Percentiles rank a stretch among this genome's conserved stretches.
Evolutionary conservation across 768 basidiomycete genomes (phyloP).

Genomic region (Suillus subalutaceus): DNA sequence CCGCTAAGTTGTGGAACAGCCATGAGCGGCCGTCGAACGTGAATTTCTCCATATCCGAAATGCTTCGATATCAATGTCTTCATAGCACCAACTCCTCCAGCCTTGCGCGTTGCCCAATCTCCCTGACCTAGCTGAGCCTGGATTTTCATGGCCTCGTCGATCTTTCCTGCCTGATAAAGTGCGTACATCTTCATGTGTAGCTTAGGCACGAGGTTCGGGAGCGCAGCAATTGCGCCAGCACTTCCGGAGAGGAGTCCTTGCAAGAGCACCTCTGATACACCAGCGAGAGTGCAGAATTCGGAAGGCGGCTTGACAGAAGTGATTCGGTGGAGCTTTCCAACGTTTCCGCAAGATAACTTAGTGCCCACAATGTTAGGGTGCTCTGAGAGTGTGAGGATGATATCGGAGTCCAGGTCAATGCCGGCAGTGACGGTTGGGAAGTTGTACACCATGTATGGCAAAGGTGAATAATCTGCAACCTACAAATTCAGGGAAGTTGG

Average conservation of each 20-base stretch:
- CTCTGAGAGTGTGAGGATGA: constrained; percentile 63
- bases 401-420: constrained; percentile 83
- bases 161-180: constrained; percentile 53
- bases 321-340: constrained; percentile 82
- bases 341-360: constrained; percentile 83
- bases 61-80: constrained; percentile 64
- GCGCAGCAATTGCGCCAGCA: constrained; percentile 67
- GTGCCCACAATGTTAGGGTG: constrained; percentile 88
- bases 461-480: constrained; percentile 70
- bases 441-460: constrained; percentile 83
- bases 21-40: constrained; percentile 54
- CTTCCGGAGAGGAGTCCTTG: constrained; percentile 64
- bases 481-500: constrained; percentile 28
- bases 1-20: constrained; percentile 41
- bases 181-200: constrained; percentile 53
- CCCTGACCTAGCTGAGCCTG: constrained; percentile 66
- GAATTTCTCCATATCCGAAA: constrained; percentile 62
- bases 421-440: constrained; percentile 83
- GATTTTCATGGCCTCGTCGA: constrained; percentile 60
- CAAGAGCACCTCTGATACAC: constrained; percentile 70
- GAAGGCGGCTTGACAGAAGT: constrained; percentile 55
- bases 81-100: constrained; percentile 70
- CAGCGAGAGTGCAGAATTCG: constrained; percentile 74
- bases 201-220: constrained; percentile 65
- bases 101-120: constrained; percentile 64